Conservation (phyloP, 306 rosid species). For the Quillaja saponaria region DNA sequence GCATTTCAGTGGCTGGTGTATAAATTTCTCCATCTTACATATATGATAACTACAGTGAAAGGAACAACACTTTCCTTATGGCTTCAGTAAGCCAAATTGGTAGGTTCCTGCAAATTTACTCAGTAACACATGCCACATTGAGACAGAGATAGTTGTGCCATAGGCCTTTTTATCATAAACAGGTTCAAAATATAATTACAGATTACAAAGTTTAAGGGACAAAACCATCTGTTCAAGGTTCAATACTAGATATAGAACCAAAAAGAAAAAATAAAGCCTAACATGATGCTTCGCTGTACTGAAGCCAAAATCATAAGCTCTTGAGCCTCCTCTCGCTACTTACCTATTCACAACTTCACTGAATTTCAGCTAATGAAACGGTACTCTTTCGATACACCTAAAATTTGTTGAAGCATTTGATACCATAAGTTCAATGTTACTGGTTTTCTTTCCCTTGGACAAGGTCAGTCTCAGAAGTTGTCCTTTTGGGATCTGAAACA, state of each 20-base stretch:
- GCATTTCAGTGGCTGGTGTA: too few relatives aligned
- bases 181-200: too few relatives aligned
- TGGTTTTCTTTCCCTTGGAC: slow-evolving; percentile 9
- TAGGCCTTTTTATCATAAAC: too few relatives aligned
- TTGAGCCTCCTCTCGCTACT: slow-evolving; percentile 25
- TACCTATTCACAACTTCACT: slow-evolving; percentile 23
- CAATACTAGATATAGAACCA: slow-evolving; percentile 2
- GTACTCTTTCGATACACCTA: slow-evolving; percentile 18
- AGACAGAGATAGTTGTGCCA: too few relatives aligned
- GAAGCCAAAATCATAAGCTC: slow-evolving; percentile 29
- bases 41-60: too few relatives aligned
- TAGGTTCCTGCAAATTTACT: too few relatives aligned
- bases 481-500: slow-evolving; percentile 18
- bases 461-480: slow-evolving; percentile 7
- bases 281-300: slow-evolving; percentile 19
- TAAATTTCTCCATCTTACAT: too few relatives aligned
- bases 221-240: slow-evolving; percentile 6
- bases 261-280: slow-evolving; percentile 23
- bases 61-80: too few relatives aligned
- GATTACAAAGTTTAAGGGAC: background rate
- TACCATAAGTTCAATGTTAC: slow-evolving; percentile 8
- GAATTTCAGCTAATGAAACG: slow-evolving; percentile 19
- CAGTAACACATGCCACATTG: too few relatives aligned
- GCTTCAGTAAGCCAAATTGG: too few relatives aligned
- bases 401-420: slow-evolving; percentile 15